These are phyloP conservation scores for Entonaema liquescens DNA, from an alignment of 495 filamentous ascomycete genomes.

Conservation along the genomic window DNA sequence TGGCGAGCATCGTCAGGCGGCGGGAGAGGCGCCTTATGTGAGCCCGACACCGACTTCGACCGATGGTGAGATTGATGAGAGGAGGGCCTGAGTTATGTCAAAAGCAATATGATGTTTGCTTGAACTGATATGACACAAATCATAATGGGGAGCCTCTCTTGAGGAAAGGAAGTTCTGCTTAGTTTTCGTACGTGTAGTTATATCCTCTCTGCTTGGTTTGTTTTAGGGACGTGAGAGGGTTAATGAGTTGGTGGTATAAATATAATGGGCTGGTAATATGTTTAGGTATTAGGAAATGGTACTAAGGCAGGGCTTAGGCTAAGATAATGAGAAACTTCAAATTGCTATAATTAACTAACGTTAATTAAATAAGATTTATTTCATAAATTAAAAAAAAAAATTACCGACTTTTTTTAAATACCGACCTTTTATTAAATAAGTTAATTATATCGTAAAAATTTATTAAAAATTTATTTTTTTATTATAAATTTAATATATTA, in stretches of 20 bases:
- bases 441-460: neutral
- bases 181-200: neutral
- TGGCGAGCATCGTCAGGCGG: neutral
- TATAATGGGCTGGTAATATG: neutral
- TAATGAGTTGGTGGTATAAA: neutral
- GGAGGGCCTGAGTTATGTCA: neutral
- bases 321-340: neutral
- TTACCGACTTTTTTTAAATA: too few relatives aligned
- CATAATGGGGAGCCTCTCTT: neutral
- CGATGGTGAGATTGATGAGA: conserved; percentile 3
- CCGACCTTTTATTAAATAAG: too few relatives aligned
- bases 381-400: too few relatives aligned
- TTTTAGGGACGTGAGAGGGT: neutral
- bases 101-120: neutral
- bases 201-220: neutral
- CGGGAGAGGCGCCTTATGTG: conserved; percentile 12
- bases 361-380: neutral
- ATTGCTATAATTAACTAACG: neutral
- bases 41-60: conserved; percentile 28
- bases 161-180: neutral
- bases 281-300: neutral
- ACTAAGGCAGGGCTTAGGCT: neutral
- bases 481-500: too few relatives aligned
- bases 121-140: neutral
- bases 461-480: neutral